These are phyloP conservation scores for Oryza coarctata DNA, from an alignment of 176 grass and related monocot species.

Conservation along the genomic window DNA sequence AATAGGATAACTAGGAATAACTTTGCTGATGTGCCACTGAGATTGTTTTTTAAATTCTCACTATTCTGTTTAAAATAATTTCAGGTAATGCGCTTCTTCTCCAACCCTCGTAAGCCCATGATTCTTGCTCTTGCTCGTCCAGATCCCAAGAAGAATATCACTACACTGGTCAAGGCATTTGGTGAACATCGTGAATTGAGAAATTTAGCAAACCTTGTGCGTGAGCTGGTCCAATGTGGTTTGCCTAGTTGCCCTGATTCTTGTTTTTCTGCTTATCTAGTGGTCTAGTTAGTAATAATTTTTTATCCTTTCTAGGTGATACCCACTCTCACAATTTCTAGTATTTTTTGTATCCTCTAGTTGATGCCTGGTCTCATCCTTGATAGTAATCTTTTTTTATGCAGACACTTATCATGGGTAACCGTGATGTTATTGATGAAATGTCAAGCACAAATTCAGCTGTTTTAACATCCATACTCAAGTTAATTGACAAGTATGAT, in stretches of 20 bases:
- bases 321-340: neutral
- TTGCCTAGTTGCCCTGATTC: conserved; percentile 6
- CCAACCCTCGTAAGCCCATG: conserved; percentile 82
- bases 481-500: conserved; percentile 90
- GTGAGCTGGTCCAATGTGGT: conserved; percentile 21
- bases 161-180: conserved; percentile 81
- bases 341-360: neutral
- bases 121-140: conserved; percentile 79
- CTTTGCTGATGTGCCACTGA: conserved; percentile 5
- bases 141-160: conserved; percentile 86
- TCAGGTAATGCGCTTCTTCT: conserved; percentile 87
- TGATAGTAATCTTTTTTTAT: conserved; percentile 20
- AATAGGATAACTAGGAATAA: neutral
- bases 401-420: conserved; percentile 93
- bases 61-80: conserved; percentile 20
- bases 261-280: neutral
- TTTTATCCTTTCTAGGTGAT: neutral
- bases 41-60: neutral
- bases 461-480: conserved; percentile 75
- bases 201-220: conserved; percentile 90
- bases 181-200: conserved; percentile 69
- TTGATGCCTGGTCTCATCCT: neutral
- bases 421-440: conserved; percentile 84
- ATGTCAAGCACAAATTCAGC: conserved; percentile 78
- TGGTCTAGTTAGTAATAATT: neutral